Base-by-base conservation (phyloP, 2,329 filamentous ascomycete species). In the Fusarium tupiense region DNA sequence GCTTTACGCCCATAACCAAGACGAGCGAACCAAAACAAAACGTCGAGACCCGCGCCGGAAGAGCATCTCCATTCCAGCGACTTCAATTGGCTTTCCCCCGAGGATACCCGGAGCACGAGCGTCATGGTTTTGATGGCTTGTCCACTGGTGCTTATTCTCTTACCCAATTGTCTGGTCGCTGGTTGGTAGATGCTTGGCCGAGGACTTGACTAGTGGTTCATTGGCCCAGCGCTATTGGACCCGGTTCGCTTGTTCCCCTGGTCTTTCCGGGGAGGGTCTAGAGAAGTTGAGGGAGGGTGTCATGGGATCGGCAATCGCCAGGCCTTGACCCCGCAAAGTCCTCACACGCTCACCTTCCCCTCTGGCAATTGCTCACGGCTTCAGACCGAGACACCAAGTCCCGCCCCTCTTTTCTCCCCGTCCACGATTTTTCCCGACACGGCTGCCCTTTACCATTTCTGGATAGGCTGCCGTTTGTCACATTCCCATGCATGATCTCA, bases 141-240 rank as follows among this genome's bases (percentile, higher is more conserved):
- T 61, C 75, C 65, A 70, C 67, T 64, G 69, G 69, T 78, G 76
- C 76, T 78, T 78, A 78, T 78, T 77, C 76, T 78, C 70, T 77
- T 78, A 77, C 75, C 68, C 72, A 79, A 79, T 79, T 78, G 66
- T 68, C 68, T 69, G 66, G 74, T 69, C 70, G 68, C 76, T 78
- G 77, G 76, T 78, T 79, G 77, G 77, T 65, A 78, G 71, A 73
- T 69, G 65, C 69, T 58, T 69, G 70, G 67, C 60, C 65, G 54
- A 73, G 70, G 60, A 50, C 66, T 67, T 71, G 56, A 47, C 69
- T 75, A 73, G 61, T 52, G 64, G 63, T 64, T 64, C 57, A 73
- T 74, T 69, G 67, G 66, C 62, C 66, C 41, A 53, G 62, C 50
- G 64, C 43, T 26, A 59, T 63, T 64, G 73, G 50, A 53, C 66